A percentile compares a stretch with the other conserved stretches of the same genome.
Evolutionary conservation across 208 protist genomes (phyloP).

Genomic region (Eutreptiella sp.): DNA sequence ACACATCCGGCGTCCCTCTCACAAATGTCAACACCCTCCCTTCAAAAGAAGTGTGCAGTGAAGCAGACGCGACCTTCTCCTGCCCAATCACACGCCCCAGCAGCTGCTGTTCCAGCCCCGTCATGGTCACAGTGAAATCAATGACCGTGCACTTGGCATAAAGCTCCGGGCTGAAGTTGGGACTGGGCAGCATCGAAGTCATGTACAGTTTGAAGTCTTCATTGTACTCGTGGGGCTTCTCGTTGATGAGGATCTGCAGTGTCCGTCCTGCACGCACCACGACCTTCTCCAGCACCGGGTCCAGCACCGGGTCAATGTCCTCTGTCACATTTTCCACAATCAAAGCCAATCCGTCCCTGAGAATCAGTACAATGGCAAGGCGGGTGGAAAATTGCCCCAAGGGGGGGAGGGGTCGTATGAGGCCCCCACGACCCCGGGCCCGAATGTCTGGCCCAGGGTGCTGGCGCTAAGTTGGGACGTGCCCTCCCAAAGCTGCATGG

Average conservation of each 20-base stretch:
- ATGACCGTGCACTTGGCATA: conserved; percentile 95
- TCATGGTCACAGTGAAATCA: conserved; percentile 98
- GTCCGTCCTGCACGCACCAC: conserved; percentile 68
- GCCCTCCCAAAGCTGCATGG: too few species aligned
- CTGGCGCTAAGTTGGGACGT: too few species aligned
- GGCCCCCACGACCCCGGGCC: too few species aligned
- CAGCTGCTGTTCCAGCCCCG: conserved; percentile 92
- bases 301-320: conserved; percentile 95
- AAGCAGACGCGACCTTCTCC: too few species aligned
- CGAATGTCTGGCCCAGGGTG: too few species aligned
- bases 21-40: too few species aligned
- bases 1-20: too few species aligned
- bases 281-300: conserved; percentile 95
- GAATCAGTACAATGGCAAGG: too few species aligned
- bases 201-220: conserved; percentile 91
- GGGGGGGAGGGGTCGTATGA: too few species aligned
- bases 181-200: conserved; percentile 95
- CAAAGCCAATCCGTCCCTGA: conserved; percentile 63
- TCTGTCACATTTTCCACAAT: conserved; percentile 95
- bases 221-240: conserved; percentile 83
- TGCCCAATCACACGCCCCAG: conserved; percentile 89
- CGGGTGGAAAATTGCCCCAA: too few species aligned
- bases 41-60: too few species aligned
- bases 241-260: conserved; percentile 80
- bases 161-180: conserved; percentile 95